Percentiles rank a stretch among this genome's conserved stretches.
These are phyloP conservation scores for Claviceps maximensis DNA, from an alignment of 2,329 filamentous ascomycete genomes.

Conservation along the genomic window DNA sequence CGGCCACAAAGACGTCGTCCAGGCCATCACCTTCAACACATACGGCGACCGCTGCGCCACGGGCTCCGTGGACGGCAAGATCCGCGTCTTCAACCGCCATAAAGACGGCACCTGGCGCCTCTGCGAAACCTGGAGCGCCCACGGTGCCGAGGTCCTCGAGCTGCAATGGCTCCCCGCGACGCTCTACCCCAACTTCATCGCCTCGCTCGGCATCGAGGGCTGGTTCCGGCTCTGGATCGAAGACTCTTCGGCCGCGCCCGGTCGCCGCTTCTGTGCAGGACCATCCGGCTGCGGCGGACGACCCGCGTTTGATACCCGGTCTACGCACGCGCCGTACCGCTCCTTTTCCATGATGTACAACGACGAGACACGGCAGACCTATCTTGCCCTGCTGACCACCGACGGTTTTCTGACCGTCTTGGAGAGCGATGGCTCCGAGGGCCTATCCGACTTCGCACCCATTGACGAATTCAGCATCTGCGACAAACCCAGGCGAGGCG, in stretches of 20 bases:
- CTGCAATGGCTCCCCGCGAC: slow-evolving; percentile 89
- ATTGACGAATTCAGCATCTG: slow-evolving; percentile 68
- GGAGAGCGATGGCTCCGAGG: slow-evolving; percentile 77
- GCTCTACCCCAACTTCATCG: slow-evolving; percentile 73
- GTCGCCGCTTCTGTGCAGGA: slow-evolving; percentile 62
- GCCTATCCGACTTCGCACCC: slow-evolving; percentile 59
- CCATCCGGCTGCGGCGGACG: slow-evolving; percentile 34
- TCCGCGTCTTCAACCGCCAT: slow-evolving; percentile 82
- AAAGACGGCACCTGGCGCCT: slow-evolving; percentile 65
- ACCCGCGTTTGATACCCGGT: slow-evolving; percentile 42
- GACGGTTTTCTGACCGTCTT: slow-evolving; percentile 70
- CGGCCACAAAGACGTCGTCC: slow-evolving; percentile 67
- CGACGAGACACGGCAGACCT: slow-evolving; percentile 67
- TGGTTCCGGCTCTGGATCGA: slow-evolving; percentile 89
- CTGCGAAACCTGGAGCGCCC: slow-evolving; percentile 79
- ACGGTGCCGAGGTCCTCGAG: slow-evolving; percentile 84
- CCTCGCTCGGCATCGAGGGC: slow-evolving; percentile 79
- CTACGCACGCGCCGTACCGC: slow-evolving; percentile 50
- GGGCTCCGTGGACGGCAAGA: slow-evolving; percentile 80
- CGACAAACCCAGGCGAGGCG: slow-evolving; percentile 57
- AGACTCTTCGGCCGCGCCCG: slow-evolving; percentile 67
- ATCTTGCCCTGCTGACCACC: slow-evolving; percentile 71
- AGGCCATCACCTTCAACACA: slow-evolving; percentile 78
- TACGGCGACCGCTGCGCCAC: slow-evolving; percentile 88
- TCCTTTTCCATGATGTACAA: slow-evolving; percentile 78